Evolutionary conservation across 2,329 filamentous ascomycete genomes (phyloP).

Genomic region (Aspergillus sp.): DNA sequence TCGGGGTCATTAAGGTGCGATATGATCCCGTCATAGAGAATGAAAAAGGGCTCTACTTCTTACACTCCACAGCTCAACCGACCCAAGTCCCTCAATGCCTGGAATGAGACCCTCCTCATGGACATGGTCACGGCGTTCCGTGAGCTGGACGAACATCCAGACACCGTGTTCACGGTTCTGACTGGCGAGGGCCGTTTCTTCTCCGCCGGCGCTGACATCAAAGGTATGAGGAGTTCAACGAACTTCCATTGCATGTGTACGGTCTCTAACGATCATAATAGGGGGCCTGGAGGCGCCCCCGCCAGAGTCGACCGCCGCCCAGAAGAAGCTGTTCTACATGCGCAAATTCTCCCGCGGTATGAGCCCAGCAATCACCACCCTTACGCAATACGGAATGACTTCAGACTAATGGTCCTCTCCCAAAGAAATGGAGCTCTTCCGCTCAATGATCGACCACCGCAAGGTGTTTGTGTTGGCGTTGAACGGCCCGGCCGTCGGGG

Average conservation of each 20-base stretch:
- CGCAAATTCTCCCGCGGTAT: constrained; percentile 6
- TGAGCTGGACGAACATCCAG: constrained; percentile 47
- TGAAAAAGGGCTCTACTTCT: background rate
- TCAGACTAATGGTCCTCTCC: background rate
- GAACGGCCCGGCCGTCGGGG: constrained; percentile 52
- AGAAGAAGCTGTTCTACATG: constrained; percentile 11
- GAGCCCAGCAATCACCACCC: background rate
- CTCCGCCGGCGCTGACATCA: constrained; percentile 50
- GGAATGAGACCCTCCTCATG: constrained; percentile 46
- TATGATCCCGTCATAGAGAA: background rate
- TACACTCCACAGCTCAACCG: constrained; percentile 46
- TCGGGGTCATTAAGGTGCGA: background rate
- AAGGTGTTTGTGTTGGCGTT: constrained; percentile 53
- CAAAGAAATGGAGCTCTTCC: constrained; percentile 35
- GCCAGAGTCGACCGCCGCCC: background rate
- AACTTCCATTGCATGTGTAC: background rate
- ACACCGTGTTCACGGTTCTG: constrained; percentile 51
- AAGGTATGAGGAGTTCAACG: constrained; percentile 32
- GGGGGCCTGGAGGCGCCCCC: background rate
- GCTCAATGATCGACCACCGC: constrained; percentile 49
- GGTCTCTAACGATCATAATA: background rate
- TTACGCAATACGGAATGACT: no score
- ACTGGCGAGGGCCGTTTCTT: constrained; percentile 54
- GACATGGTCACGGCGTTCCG: constrained; percentile 46
- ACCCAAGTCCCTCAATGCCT: constrained; percentile 49